A percentile compares a stretch with the other conserved stretches of the same genome.
Conservation (phyloP, 176 grass and related monocot species). For the Musa itinerans region DNA sequence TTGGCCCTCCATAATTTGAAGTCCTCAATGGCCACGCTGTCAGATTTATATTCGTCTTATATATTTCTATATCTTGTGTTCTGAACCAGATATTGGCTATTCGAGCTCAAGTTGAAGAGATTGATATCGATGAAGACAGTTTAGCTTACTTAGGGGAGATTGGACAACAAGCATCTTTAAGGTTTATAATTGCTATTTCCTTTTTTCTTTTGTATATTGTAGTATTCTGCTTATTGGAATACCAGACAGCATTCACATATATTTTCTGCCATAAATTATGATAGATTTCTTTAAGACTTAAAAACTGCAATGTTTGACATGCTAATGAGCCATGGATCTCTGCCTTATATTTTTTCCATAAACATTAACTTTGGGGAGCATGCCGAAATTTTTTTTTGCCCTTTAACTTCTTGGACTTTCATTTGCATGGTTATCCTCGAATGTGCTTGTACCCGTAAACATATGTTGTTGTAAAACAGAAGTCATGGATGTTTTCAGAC, state of each 20-base stretch:
- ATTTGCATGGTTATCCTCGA: background rate
- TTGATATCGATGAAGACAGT: slow-evolving; percentile 90
- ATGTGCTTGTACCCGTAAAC: background rate
- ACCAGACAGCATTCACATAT: background rate
- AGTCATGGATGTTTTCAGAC: background rate
- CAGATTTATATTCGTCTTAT: slow-evolving; percentile 4
- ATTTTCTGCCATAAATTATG: background rate
- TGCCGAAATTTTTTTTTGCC: background rate
- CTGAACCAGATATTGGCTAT: slow-evolving; percentile 69
- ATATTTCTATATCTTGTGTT: slow-evolving; percentile 19
- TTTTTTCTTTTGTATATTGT: background rate
- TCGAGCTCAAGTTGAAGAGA: slow-evolving; percentile 90
- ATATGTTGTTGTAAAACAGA: background rate
- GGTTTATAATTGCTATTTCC: slow-evolving; percentile 28
- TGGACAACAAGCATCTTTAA: slow-evolving; percentile 77
- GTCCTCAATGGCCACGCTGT: background rate
- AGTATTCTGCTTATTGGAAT: background rate
- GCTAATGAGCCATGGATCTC: background rate
- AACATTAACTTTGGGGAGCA: background rate
- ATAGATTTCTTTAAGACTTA: background rate
- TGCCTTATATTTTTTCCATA: background rate
- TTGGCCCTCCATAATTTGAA: background rate
- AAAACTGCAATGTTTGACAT: background rate
- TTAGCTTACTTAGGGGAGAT: slow-evolving; percentile 88
- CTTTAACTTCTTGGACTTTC: background rate